Evolutionary conservation across 768 basidiomycete species (phyloP), one percentile per base, ranked within the genome.

Genomic region (Mycena latifolia): DNA sequence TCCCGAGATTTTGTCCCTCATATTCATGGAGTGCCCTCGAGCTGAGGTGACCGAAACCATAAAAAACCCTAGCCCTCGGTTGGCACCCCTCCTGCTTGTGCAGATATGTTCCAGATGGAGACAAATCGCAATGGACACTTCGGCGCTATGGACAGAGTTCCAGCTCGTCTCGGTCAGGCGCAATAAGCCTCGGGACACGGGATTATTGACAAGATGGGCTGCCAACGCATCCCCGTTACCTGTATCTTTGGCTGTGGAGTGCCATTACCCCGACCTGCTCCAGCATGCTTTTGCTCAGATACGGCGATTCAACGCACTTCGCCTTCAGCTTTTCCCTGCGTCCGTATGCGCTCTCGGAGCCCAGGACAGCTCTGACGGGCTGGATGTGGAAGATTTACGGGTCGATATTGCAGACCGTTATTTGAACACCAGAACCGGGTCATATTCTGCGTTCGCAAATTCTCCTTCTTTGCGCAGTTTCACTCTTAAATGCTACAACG

Each of bases 31-130:
- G 4, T 48, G 47, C 10, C 47, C 47, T 48, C 47, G 27, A 5
- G 47, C 11, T 28, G 47, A 48, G 24, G 25, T 25, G 1, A 25
- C 7, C 22, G 20, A 7, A 20, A 28, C 31, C 7, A 52, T 52
- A 7, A 6, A 22, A 22, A 52, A 52, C 20, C 51, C 51, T n/a
- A 33, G 31, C 51, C 51, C 18, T 20, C 47, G 33, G 31, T 22
- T 33, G 33, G 51, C 51, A 33, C 51, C 51, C 22, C 31, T 33
- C 4, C 29, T 52, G 0, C 51, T 52, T 12, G n/a, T n/a, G 18
- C 51, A 52, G 8, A 22, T 52, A 52, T 52, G 51, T 31, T 52
- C 51, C 9, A 20, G 51, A 33, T 52, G 29, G 51, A 20, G 29
- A 25, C 25, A n/a, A 18, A 29, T 52, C 20, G 51, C 31, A 52